Evolutionary conservation across 805 yeast genomes (phyloP), one percentile per base, ranked within the genome.

Genomic region (Hanseniaspora valbyensis): DNA sequence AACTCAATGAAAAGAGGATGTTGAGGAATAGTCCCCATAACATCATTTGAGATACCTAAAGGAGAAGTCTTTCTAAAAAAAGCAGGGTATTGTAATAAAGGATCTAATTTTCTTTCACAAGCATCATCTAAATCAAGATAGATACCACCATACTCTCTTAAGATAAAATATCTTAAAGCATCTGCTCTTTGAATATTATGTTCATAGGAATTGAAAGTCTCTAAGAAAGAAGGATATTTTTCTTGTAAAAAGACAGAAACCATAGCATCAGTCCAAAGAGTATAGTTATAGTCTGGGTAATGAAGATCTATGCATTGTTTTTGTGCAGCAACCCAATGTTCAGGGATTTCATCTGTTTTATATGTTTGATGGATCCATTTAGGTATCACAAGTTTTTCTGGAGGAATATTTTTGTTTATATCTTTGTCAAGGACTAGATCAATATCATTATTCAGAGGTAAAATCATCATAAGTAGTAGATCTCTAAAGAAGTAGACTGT

Each of bases 351-450:
- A 13, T 69, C 73, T 19, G 85, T 83, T 62, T 84, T 88, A 66
- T 89, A 89, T 13, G 96, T 89, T 65, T 89, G 96, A 62, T 89
- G 96, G 50, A 89, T 87, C 62, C 88, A 87, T 60, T 83, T 84
- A 34, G 96, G 96, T 42, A 88, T 86, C 34, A 82, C 62, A 53
- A 73, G 73, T 9, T 79, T 78, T 52, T 68, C 68, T 18, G 65
- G 66, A 19, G 68, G 61, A 6, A 38, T 7, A 16, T 42, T 32
- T 66, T 60, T n/a, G 44, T 40, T 48, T 9, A 48, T 48, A 13
- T 48, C 51, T 13, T 39, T 33, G 19, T 48, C 51, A 19, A 40
- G 33, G 4, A 40, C 38, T 8, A 48, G 25, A 21, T 48, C 51
- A 7, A 24, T 16, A 0, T 83, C 84, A 59, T 82, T 85, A 14